These are phyloP conservation scores for Coniochaeta sp. DNA, from an alignment of 2,329 filamentous ascomycete species.

Conservation along the genomic window DNA sequence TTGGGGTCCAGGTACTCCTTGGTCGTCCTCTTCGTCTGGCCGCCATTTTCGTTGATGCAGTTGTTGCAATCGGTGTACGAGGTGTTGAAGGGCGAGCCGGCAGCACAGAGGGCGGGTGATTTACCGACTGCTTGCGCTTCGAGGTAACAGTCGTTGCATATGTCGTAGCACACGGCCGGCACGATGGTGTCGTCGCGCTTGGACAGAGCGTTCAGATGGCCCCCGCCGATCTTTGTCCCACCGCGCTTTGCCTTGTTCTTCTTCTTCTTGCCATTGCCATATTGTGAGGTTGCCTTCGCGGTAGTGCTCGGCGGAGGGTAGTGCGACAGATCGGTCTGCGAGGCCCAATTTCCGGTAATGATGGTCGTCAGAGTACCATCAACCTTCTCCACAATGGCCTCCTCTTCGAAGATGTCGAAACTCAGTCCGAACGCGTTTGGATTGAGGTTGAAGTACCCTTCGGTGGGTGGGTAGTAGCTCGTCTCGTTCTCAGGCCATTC, in stretches of 20 bases:
- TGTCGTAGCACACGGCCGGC: conserved; percentile 42
- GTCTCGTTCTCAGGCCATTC: conserved; percentile 38
- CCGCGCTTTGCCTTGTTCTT: conserved; percentile 9
- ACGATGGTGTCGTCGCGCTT: conserved; percentile 32
- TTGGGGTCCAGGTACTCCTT: conserved; percentile 25
- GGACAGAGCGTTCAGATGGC: conserved; percentile 15
- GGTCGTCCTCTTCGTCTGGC: conserved; percentile 17
- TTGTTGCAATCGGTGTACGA: conserved; percentile 29
- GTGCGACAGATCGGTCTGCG: conserved; percentile 40
- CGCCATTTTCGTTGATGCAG: conserved; percentile 29
- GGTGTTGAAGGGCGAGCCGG: conserved; percentile 31
- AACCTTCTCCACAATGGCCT: conserved; percentile 27
- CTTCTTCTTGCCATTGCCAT: not conserved
- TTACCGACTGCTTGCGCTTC: conserved; percentile 43
- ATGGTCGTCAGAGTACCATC: conserved; percentile 27
- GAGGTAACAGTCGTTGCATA: conserved; percentile 42
- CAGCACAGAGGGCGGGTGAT: conserved; percentile 33
- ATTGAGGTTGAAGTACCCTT: conserved; percentile 59
- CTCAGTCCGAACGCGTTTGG: conserved; percentile 55
- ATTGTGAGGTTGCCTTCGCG: not conserved
- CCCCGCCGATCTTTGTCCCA: conserved; percentile 4
- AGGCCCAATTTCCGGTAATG: conserved; percentile 48
- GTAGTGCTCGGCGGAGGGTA: conserved; percentile 22
- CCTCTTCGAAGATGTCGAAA: conserved; percentile 51
- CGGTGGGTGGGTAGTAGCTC: conserved; percentile 41